Evolutionary conservation across 75 land plant species (phyloP).

Genomic region (Selaginella tamariscina): DNA sequence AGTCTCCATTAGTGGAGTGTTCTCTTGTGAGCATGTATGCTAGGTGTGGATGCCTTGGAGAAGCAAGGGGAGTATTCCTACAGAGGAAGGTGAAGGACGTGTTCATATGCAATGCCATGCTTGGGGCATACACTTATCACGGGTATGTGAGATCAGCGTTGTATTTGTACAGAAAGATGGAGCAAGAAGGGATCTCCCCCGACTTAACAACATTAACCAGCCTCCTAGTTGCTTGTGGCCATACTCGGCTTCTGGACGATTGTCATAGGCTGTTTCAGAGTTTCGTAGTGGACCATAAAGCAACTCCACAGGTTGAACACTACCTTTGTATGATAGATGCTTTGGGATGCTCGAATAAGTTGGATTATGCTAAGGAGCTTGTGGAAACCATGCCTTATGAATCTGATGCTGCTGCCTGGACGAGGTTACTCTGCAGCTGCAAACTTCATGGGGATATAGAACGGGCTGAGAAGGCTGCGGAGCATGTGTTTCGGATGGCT

Average conservation of each 20-base stretch:
- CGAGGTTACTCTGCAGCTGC: constrained; percentile 2
- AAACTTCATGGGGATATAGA: constrained; percentile 2
- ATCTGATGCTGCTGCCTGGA: constrained; percentile 1
- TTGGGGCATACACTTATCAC: no score
- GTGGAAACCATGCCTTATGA: background rate
- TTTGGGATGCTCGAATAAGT: background rate
- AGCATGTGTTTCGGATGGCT: constrained; percentile 3
- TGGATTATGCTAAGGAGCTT: constrained; percentile 7
- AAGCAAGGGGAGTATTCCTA: no score
- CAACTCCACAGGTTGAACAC: constrained; percentile 6
- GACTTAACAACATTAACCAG: constrained; percentile 22
- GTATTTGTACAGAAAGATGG: constrained; percentile 19
- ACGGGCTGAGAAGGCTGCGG: background rate
- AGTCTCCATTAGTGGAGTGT: no score
- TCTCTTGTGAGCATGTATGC: no score
- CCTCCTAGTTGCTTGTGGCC: constrained; percentile 21
- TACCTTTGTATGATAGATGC: constrained; percentile 1
- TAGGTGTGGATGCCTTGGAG: no score
- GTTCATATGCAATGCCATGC: no score
- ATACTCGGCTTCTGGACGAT: constrained; percentile 15
- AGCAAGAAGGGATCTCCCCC: constrained; percentile 17
- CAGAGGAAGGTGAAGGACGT: no score
- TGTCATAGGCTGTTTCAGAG: constrained; percentile 12
- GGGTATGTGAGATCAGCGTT: no score
- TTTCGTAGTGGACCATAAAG: background rate